Conservation (phyloP, 257 asterid genomes). For the Nicotiana attenuata region DNA sequence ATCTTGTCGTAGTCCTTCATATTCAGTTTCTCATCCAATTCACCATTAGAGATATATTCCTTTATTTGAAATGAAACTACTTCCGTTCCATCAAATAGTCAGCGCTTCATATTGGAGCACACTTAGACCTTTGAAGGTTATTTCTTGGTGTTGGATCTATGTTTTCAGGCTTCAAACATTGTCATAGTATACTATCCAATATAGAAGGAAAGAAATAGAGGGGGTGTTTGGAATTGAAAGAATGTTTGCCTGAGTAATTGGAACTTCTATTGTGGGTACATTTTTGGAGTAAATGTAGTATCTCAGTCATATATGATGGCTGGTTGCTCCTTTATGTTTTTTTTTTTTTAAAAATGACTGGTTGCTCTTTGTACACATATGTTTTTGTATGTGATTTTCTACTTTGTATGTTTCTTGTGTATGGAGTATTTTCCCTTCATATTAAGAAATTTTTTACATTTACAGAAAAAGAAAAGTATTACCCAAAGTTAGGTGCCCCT, state of each 20-base stretch:
- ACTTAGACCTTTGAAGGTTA: neutral
- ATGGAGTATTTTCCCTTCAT: neutral
- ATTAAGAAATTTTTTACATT: neutral
- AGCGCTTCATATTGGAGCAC: neutral
- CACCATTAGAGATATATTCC: neutral
- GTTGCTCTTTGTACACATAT: neutral
- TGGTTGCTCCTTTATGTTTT: neutral
- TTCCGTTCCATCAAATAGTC: neutral
- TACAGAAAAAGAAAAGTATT: neutral
- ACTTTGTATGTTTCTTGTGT: neutral
- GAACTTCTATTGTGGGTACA: neutral
- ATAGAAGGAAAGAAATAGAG: neutral
- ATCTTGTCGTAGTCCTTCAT: neutral
- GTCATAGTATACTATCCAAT: neutral
- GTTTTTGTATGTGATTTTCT: neutral
- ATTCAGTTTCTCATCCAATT: conserved; percentile 4
- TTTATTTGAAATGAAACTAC: conserved; percentile 1
- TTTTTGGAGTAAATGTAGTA: conserved; percentile 4
- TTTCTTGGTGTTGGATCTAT: neutral
- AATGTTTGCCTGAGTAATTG: neutral
- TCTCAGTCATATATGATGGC: neutral
- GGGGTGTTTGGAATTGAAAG: neutral
- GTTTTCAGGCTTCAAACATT: neutral
- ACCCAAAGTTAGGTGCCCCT: neutral
- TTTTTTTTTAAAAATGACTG: neutral